Base-by-base conservation (phyloP, 805 yeast species). In the Priceomyces carsonii region DNA sequence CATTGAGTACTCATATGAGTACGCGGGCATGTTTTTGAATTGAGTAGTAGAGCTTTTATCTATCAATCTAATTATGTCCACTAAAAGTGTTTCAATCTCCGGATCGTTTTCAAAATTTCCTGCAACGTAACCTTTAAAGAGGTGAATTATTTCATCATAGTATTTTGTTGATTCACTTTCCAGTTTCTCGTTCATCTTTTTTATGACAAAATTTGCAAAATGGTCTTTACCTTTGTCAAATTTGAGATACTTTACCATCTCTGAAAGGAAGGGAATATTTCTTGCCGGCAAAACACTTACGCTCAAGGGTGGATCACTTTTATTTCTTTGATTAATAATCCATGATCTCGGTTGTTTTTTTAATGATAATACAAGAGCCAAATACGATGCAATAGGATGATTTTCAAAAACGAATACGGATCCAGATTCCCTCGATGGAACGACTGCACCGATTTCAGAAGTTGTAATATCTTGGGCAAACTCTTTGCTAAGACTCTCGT, bases 81-180 rank as follows among this genome's bases (percentile, higher is more conserved):
- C 63, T 12, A 80, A 59, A 15, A 75, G 53, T 0, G 86, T 71
- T 34, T 74, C 79, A 5, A 73, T 55, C 9, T 56, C 55, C 2
- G 61, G 65, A 14, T 72, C 69, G 48, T 76, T 71, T 12, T 61
- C 50, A 20, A 73, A 48, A 30, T 80, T 78, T 0, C 80, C 82
- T 5, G 77, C 74, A 2, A 77, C 69, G 51, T 76, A 82, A 26
- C 76, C 75, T 40, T 71, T 73, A 35, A 83, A 50, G 30, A 82
- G 43, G 14, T 59, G 61, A 9, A 80, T 49, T 3, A 75, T 56
- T 1, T 67, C 65, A 0, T 64, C 53, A 33, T 52, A 60, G 24
- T 43, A 44, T 9, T 26, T 25, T 4, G 62, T 57, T 18, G 33
- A 31, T 7, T 34, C 29, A 2, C 13, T 8, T 15, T 24, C 14